These are phyloP conservation scores for Ogataea pignaliae DNA, from an alignment of 805 yeast genomes.

Conservation along the genomic window DNA sequence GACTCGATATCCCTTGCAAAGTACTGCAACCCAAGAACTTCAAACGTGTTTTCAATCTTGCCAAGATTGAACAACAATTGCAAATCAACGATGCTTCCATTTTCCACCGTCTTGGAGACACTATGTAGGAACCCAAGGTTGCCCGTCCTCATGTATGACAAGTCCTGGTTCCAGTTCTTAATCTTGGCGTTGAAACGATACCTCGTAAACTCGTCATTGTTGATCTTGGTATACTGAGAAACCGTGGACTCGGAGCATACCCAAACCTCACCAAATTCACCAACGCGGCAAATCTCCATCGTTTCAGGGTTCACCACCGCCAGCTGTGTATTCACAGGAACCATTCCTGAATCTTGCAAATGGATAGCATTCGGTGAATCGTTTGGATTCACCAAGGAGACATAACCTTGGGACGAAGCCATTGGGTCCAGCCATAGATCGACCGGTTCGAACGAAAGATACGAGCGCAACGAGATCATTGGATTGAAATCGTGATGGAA, in stretches of 20 bases:
- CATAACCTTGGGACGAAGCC: conserved; percentile 84
- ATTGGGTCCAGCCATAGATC: conserved; percentile 83
- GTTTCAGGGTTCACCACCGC: conserved; percentile 97
- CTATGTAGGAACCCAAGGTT: conserved; percentile 90
- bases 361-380: conserved; percentile 66
- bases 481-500: conserved; percentile 81
- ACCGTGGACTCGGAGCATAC: conserved; percentile 85
- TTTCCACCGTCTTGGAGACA: conserved; percentile 38
- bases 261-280: conserved; percentile 98
- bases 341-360: conserved; percentile 93
- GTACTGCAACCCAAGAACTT: conserved; percentile 84
- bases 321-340: conserved; percentile 88
- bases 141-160: conserved; percentile 80
- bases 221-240: conserved; percentile 44
- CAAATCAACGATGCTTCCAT: conserved; percentile 35
- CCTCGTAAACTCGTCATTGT: conserved; percentile 35
- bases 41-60: conserved; percentile 80
- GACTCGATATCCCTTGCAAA: conserved; percentile 81
- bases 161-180: conserved; percentile 55
- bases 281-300: conserved; percentile 65
- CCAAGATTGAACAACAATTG: conserved; percentile 87
- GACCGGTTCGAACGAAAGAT: conserved; percentile 82
- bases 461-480: conserved; percentile 77
- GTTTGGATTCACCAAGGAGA: conserved; percentile 72
- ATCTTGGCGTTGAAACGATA: conserved; percentile 63